Percentiles rank a stretch among this genome's conserved stretches.
Evolutionary conservation across 164 flowering plant species (phyloP).

Genomic region (Brasenia schreberi): DNA sequence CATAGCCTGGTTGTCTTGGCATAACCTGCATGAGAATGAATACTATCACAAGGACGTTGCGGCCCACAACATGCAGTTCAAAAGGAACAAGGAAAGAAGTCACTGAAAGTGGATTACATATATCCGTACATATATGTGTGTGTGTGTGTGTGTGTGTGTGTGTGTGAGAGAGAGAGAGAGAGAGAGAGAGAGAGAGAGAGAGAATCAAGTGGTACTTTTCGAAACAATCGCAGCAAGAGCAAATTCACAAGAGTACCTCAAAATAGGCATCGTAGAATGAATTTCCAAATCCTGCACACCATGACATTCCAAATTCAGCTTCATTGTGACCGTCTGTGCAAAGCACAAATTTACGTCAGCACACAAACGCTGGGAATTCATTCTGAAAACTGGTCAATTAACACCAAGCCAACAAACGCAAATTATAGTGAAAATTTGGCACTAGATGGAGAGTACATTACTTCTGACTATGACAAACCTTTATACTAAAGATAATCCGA

Average conservation of each 20-base stretch:
- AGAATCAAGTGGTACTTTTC: too few species aligned
- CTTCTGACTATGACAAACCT: too few species aligned
- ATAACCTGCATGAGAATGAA: slow-evolving; percentile 48
- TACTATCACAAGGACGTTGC: background rate
- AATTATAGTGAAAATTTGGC: too few species aligned
- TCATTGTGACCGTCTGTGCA: slow-evolving; percentile 85
- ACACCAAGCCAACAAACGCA: too few species aligned
- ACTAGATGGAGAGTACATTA: too few species aligned
- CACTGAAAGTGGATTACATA: background rate
- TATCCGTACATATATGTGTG: too few species aligned
- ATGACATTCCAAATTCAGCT: slow-evolving; percentile 99
- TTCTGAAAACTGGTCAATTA: too few species aligned
- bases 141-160: too few species aligned
- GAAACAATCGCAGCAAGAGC: background rate
- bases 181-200: too few species aligned
- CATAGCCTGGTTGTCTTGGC: slow-evolving; percentile 90
- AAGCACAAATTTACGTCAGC: background rate
- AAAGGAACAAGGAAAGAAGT: background rate
- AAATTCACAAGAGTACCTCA: slow-evolving; percentile 39
- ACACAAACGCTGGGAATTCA: too few species aligned
- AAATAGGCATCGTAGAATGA: slow-evolving; percentile 78
- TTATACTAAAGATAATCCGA: too few species aligned
- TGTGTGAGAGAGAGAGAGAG: too few species aligned
- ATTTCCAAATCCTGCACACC: slow-evolving; percentile 98
- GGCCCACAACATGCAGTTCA: background rate